Base-by-base conservation (phyloP, 2,329 filamentous ascomycete species). In the Ophiocordyceps camponoti-rufipedis region DNA sequence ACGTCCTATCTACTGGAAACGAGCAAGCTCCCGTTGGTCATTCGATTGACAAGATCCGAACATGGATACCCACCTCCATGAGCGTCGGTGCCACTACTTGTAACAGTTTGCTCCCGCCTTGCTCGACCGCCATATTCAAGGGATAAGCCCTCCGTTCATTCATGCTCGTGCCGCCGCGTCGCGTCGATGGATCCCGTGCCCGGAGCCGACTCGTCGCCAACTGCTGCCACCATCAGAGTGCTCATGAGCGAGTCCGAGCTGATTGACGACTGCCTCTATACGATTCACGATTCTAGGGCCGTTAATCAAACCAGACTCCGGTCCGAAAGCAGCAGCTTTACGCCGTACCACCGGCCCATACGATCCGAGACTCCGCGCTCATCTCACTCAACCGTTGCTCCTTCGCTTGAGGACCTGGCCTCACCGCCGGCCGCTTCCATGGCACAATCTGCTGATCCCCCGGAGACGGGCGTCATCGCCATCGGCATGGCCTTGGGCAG, bases 401-500 rank as follows among this genome's bases (percentile, higher is more conserved):
- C 12, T 12, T 39, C 29, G 14, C 38, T 42, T 6, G 19, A 9
- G 16, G 40, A 45, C 4, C 42, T 29, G 10, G 8, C 31, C 2
- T n/a, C 18, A 12, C 41, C 45, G 23, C 38, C 10, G 14, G 19
- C 23, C 23, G 23, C n/a, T n/a, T 19, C 42, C 8, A n/a, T 65
- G 45, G 35, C 35, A 9, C 35, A 16, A 8, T 16, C 16, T 10
- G 58, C 56, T 29, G 66, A 67, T 2, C 44, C 45, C 14, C 43
- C 50, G 12, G 52, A 55, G 39, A 55, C 52, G 18, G 55, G 55
- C 11, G 50, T 59, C n/a, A 57, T 57, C 49, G 68, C 66, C 52
- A 86, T 87, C 49, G 83, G 83, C 10, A 79, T 87, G 70, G 82
- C 82, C 1, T 62, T 86, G 46, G 82, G 82, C 31, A 86, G 81